Evolutionary conservation across 768 basidiomycete species (phyloP).

Genomic region (Infundibulicybe gibba): DNA sequence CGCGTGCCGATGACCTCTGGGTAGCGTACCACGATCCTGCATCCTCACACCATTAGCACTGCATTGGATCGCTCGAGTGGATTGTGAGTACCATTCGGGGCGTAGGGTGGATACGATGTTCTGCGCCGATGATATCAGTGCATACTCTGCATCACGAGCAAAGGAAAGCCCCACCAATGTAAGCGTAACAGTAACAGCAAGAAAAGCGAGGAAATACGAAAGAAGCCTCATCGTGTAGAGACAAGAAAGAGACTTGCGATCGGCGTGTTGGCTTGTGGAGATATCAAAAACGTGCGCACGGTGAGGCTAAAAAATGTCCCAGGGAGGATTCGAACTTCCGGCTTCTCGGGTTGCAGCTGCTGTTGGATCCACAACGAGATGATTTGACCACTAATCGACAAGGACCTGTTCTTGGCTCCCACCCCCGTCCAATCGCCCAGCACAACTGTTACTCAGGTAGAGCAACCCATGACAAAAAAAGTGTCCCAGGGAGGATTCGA

Average conservation of each 20-base stretch:
- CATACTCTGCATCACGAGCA: no score
- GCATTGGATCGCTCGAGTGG: not conserved
- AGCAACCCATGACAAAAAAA: constrained; percentile 3
- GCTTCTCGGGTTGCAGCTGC: constrained; percentile 13
- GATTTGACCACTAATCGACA: constrained; percentile 16
- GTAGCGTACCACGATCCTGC: constrained; percentile 41
- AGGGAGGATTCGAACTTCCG: constrained; percentile 25
- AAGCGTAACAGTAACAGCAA: constrained; percentile 47
- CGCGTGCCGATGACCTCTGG: constrained; percentile 43
- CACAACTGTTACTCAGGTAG: no score
- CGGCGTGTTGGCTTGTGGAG: no score
- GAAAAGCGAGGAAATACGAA: constrained; percentile 63
- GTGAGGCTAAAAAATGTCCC: constrained; percentile 12
- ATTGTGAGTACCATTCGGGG: constrained; percentile 56
- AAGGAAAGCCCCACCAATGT: constrained; percentile 40
- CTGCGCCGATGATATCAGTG: constrained; percentile 28
- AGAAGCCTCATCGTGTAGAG: constrained; percentile 54
- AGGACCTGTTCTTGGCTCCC: no score
- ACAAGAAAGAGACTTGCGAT: not conserved
- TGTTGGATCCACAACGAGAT: constrained; percentile 13
- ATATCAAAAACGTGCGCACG: not conserved
- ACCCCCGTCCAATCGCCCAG: no score
- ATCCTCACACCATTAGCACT: not conserved
- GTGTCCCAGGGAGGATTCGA: constrained; percentile 24
- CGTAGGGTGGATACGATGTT: constrained; percentile 53